Conservation (phyloP, 495 filamentous ascomycete genomes). For the Hyaloscypha finlandica region DNA sequence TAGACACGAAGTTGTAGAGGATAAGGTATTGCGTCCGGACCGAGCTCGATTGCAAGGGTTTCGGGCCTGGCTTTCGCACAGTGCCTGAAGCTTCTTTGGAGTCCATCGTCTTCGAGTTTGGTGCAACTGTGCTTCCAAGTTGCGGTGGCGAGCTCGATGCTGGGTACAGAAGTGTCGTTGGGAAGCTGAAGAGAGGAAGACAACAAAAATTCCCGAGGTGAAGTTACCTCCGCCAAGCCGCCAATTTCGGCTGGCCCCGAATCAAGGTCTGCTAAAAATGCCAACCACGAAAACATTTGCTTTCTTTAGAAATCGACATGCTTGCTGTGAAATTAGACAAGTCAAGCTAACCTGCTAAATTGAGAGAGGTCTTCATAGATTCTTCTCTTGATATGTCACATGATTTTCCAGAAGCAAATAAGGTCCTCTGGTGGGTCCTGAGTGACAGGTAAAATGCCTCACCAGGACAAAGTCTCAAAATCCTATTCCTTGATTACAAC, state of each 20-base stretch:
- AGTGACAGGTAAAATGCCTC: neutral
- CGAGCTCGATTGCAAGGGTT: slow-evolving; percentile 31
- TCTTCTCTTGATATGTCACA: neutral
- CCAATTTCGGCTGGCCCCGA: neutral
- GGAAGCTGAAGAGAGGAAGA: neutral
- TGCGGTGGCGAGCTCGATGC: neutral
- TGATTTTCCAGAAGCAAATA: neutral
- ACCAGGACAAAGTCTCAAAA: neutral
- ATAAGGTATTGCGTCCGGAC: slow-evolving; percentile 67
- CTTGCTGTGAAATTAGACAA: neutral
- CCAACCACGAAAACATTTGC: neutral
- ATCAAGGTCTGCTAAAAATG: neutral
- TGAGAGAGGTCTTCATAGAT: neutral
- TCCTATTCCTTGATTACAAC: neutral
- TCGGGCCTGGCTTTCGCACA: slow-evolving; percentile 26
- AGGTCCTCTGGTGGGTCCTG: neutral
- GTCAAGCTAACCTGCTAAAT: neutral
- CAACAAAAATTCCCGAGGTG: neutral
- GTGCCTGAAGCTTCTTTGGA: slow-evolving; percentile 3
- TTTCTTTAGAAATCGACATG: neutral
- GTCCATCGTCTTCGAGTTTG: slow-evolving; percentile 5
- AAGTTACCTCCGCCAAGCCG: neutral
- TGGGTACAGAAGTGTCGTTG: neutral
- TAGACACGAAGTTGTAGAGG: slow-evolving; percentile 78
- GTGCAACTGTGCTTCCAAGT: neutral